Conservation (phyloP, 257 asterid species). For the Haberlea rhodopensis region DNA sequence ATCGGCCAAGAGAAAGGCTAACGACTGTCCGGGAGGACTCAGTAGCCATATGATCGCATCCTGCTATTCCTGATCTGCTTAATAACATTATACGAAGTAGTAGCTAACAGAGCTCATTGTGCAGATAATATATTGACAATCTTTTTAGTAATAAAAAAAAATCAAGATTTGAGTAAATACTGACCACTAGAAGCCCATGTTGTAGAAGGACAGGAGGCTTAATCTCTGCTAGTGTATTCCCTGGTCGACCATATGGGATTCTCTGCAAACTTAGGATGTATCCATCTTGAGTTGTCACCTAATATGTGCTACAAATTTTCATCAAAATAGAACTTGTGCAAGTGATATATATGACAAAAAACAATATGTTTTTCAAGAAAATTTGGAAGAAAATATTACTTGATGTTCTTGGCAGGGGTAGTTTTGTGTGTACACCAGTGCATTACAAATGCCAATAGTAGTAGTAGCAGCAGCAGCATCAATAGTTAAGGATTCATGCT, state of each 20-base stretch:
- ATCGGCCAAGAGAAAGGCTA: slow-evolving; percentile 41
- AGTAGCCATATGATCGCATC: slow-evolving; percentile 41
- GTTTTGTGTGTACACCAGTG: slow-evolving; percentile 29
- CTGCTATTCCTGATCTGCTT: no score
- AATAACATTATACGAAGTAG: no score
- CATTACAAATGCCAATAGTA: slow-evolving; percentile 36
- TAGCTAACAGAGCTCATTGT: no score
- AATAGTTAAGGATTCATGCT: background rate
- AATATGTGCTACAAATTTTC: background rate
- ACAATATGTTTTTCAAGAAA: background rate
- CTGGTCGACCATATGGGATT: slow-evolving; percentile 39
- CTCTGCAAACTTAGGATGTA: slow-evolving; percentile 43
- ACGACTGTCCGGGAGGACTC: slow-evolving; percentile 35
- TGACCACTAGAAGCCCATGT: slow-evolving; percentile 42
- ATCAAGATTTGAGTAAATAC: background rate
- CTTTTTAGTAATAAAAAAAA: no score
- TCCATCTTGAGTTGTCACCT: slow-evolving; percentile 47
- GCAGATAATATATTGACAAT: no score
- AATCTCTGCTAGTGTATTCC: slow-evolving; percentile 17
- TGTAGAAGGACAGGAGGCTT: slow-evolving; percentile 41
- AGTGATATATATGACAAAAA: background rate
- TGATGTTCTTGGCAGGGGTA: slow-evolving; percentile 42
- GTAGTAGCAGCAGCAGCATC: no score
- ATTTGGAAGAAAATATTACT: slow-evolving; percentile 13
- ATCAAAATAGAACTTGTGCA: background rate